A percentile compares a stretch with the other conserved stretches of the same genome.
These are phyloP conservation scores for Pisolithus thermaeus DNA, from an alignment of 1,284 basidiomycete species.

Conservation along the genomic window DNA sequence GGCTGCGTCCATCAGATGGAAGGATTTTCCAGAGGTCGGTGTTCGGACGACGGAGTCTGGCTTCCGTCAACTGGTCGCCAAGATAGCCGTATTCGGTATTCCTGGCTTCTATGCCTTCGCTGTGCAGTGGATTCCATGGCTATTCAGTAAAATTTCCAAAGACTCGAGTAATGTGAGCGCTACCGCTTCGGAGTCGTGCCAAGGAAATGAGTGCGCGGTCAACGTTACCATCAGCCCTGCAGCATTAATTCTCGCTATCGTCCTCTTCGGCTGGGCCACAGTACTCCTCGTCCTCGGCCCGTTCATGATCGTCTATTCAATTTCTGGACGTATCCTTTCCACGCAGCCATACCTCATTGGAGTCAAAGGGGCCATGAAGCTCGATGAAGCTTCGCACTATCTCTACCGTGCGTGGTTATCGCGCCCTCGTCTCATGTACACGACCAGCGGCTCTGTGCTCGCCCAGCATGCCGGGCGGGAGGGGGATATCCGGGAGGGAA, in stretches of 20 bases:
- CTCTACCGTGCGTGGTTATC: constrained; percentile 6
- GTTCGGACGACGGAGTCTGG: constrained; percentile 7
- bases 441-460: constrained; percentile 8
- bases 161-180: too few relatives aligned
- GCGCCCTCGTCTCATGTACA: constrained; percentile 5
- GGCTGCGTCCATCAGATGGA: constrained; percentile 16
- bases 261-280: not conserved
- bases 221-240: not conserved
- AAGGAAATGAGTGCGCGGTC: too few relatives aligned
- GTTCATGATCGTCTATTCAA: constrained; percentile 6
- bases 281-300: constrained; percentile 2
- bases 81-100: constrained; percentile 8
- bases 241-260: not conserved
- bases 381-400: constrained; percentile 2
- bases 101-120: constrained; percentile 1
- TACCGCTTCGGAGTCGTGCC: too few relatives aligned
- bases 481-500: constrained; percentile 1
- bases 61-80: constrained; percentile 4
- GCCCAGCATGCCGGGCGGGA: not conserved
- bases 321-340: constrained; percentile 7
- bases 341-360: constrained; percentile 11
- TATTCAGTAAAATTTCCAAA: too few relatives aligned
- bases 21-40: constrained; percentile 13
- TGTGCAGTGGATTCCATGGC: not conserved
- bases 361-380: constrained; percentile 7